Conservation (phyloP, 2,329 filamentous ascomycete species). For the Raffaelea ambrosiae region DNA sequence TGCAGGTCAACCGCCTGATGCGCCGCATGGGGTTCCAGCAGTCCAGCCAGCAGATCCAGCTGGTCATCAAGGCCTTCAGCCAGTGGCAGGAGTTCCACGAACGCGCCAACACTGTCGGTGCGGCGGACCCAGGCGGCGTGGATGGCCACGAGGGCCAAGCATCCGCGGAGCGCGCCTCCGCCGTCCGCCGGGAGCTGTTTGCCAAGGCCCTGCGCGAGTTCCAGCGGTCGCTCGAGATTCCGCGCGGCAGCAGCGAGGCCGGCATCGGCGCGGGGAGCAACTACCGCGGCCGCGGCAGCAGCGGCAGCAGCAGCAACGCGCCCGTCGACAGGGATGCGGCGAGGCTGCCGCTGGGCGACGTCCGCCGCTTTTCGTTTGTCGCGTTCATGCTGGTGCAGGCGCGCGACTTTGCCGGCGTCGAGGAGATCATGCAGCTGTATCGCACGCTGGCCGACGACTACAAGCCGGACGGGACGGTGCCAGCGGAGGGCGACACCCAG, state of each 20-base stretch:
- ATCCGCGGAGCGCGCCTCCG: neutral
- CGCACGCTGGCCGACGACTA: constrained; percentile 23
- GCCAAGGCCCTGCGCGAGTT: constrained; percentile 26
- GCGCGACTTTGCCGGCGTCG: constrained; percentile 26
- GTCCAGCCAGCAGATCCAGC: constrained; percentile 33
- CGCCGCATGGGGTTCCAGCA: constrained; percentile 29
- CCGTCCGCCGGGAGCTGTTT: constrained; percentile 18
- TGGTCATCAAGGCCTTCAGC: constrained; percentile 31
- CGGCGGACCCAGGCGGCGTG: neutral
- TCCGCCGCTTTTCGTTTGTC: constrained; percentile 29
- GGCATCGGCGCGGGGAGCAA: neutral
- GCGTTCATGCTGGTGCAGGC: constrained; percentile 31
- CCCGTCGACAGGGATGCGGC: constrained; percentile 12
- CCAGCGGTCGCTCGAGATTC: constrained; percentile 29
- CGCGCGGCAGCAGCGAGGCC: neutral
- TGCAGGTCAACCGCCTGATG: constrained; percentile 34
- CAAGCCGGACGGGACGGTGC: too few relatives aligned
- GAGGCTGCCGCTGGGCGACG: constrained; percentile 16
- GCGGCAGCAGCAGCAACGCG: too few relatives aligned
- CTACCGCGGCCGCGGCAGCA: too few relatives aligned
- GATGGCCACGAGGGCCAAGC: neutral
- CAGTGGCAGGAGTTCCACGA: constrained; percentile 23
- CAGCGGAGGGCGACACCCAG: constrained; percentile 14
- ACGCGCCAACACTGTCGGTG: constrained; percentile 4
- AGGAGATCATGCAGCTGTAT: constrained; percentile 39